Evolutionary conservation across 2,329 filamentous ascomycete genomes (phyloP).

Genomic region (Xylariaceae sp.): DNA sequence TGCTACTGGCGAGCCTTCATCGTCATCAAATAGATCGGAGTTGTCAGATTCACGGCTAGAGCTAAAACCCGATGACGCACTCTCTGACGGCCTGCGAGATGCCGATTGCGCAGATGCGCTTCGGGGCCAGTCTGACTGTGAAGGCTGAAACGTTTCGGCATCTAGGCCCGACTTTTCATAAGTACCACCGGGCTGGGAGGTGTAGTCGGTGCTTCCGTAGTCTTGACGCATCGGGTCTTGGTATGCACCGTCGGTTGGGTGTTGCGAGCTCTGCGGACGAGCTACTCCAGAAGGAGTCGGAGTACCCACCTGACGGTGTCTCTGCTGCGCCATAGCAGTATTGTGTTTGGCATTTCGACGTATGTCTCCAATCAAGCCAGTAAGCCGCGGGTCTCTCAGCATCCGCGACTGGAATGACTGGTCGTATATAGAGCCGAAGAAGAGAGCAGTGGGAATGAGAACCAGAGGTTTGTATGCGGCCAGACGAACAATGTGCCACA

Average conservation of each 20-base stretch:
- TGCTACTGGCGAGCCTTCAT: conserved; percentile 54
- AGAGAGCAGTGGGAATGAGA: conserved; percentile 35
- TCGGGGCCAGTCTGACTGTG: conserved; percentile 21
- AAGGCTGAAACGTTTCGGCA: conserved; percentile 1
- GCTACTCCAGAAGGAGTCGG: neutral
- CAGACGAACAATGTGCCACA: conserved; percentile 48
- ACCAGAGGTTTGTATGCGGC: conserved; percentile 40
- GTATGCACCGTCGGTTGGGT: neutral
- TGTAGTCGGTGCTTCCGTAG: conserved; percentile 4
- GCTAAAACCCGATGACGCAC: neutral
- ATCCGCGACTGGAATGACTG: conserved; percentile 31
- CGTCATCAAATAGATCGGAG: conserved; percentile 34
- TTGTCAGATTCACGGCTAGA: conserved; percentile 24
- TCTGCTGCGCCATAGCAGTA: conserved; percentile 21
- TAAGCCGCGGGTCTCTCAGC: conserved; percentile 40
- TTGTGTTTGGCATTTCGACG: conserved; percentile 16
- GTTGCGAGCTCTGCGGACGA: neutral
- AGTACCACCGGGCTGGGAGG: conserved; percentile 1
- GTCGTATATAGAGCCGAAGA: conserved; percentile 42
- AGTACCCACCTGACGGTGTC: neutral
- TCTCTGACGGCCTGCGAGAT: neutral
- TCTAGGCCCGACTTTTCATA: neutral
- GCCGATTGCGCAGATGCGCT: conserved; percentile 3
- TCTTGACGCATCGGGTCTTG: conserved; percentile 3
- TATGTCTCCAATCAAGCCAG: conserved; percentile 23